Percentiles rank a stretch among this genome's conserved stretches.
phyloP scores from a whole-genome alignment of 1,139 yeast genomes.

The Suhomyces guaymorum region DNA sequence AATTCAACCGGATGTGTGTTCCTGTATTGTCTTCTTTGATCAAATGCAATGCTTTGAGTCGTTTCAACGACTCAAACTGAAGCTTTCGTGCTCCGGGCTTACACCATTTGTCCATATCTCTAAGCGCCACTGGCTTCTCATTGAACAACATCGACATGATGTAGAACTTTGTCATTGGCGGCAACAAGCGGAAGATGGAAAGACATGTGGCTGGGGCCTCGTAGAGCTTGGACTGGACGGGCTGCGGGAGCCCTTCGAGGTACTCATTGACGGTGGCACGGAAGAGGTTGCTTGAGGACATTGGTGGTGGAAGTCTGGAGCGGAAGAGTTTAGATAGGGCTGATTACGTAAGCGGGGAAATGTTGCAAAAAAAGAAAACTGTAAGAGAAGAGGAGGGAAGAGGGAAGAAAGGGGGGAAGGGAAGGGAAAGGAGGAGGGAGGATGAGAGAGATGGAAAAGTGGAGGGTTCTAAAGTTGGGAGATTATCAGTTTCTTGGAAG shows the following conservation, averaged over 20 bases:
- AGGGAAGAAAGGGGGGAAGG: too few relatives aligned
- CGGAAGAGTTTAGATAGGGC: neutral
- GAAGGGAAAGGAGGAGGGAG: too few relatives aligned
- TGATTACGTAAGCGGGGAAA: too few relatives aligned
- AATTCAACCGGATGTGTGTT: constrained; percentile 60
- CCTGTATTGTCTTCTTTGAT: constrained; percentile 64
- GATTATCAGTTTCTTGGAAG: too few relatives aligned
- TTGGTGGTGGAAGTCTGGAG: constrained; percentile 10
- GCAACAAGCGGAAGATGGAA: constrained; percentile 83
- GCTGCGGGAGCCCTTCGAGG: constrained; percentile 83
- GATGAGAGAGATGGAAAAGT: too few relatives aligned
- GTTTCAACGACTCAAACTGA: constrained; percentile 76
- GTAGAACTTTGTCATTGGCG: constrained; percentile 85
- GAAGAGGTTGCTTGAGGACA: constrained; percentile 50
- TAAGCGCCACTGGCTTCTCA: constrained; percentile 67
- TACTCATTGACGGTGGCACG: constrained; percentile 85
- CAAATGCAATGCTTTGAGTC: constrained; percentile 74
- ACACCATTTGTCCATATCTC: constrained; percentile 77
- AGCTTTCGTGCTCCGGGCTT: constrained; percentile 54
- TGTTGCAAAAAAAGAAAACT: too few relatives aligned
- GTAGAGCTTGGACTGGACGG: constrained; percentile 77
- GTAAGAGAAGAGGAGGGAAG: too few relatives aligned
- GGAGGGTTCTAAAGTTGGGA: too few relatives aligned
- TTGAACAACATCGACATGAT: constrained; percentile 85
- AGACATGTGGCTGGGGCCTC: constrained; percentile 87